Conservation (phyloP, 2,329 filamentous ascomycete species). For the Epicoccum nigrum region DNA sequence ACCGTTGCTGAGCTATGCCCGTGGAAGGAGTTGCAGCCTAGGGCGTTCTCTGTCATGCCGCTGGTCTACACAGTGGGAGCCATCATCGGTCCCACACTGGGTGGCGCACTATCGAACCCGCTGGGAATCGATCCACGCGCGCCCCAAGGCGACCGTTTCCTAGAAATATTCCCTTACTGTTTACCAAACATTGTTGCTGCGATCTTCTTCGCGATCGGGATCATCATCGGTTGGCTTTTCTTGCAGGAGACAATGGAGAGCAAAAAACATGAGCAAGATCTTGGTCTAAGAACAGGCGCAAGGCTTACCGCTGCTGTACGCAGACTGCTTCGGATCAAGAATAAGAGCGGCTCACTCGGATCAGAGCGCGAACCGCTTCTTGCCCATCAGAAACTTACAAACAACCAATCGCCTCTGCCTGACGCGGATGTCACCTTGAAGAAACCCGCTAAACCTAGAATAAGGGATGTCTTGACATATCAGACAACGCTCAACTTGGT, state of each 20-base stretch:
- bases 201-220: slow-evolving; percentile 77
- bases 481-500: slow-evolving; percentile 78
- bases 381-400: slow-evolving; percentile 24
- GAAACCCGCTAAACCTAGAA: slow-evolving; percentile 39
- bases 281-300: slow-evolving; percentile 75
- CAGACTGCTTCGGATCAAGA: slow-evolving; percentile 24
- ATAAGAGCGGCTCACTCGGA: slow-evolving; percentile 8
- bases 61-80: slow-evolving; percentile 86
- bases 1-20: slow-evolving; percentile 94
- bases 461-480: slow-evolving; percentile 71
- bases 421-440: slow-evolving; percentile 1
- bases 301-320: slow-evolving; percentile 57
- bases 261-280: slow-evolving; percentile 72
- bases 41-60: slow-evolving; percentile 93
- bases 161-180: slow-evolving; percentile 79
- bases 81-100: slow-evolving; percentile 84
- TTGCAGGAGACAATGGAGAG: slow-evolving; percentile 83
- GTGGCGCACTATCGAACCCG: slow-evolving; percentile 84
- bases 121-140: slow-evolving; percentile 73
- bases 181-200: slow-evolving; percentile 83
- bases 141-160: slow-evolving; percentile 68
- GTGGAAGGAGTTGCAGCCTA: slow-evolving; percentile 81
- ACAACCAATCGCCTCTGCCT: slow-evolving; percentile 17
- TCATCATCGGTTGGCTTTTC: slow-evolving; percentile 76
- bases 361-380: slow-evolving; percentile 45